Evolutionary conservation across 176 grass and related monocot species (phyloP), one percentile per base, ranked within the genome.

Genomic region (Secale cereale): DNA sequence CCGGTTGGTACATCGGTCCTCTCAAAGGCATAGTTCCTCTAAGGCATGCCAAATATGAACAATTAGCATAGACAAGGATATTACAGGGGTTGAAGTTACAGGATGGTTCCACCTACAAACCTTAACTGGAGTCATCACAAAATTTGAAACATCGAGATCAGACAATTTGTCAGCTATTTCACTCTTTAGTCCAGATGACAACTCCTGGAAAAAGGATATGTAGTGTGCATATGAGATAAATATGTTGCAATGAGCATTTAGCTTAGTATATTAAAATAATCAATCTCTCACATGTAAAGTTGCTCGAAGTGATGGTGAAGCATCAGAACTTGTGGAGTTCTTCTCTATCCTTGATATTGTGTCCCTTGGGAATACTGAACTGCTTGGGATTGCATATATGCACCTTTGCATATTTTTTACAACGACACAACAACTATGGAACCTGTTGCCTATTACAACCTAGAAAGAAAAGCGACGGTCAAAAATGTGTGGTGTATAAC

Each of bases 1-100:
- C 91, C 94, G 66, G 29, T 90, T 70, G 88, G 90, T 81, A 99
- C 64, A 89, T 99, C 91, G 35, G 85, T 88, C 61, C 94, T 88
- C 76, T 99, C 97, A 88, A 99, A 99, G 50, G 94, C 97, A 91
- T 99, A 99, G 80, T 91, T 99, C 65, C 97, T 90, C 97, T 99
- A 84, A 77, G 77, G 66, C 40, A 88, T 82, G n/a, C 25, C 29
- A 77, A 72, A 80, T 82, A 80, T 78, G 22, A 82, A 56, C 45
- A 7, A 33, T 84, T 50, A 85, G 19, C 62, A 45, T 31, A 82
- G 10, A 19, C 46, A 39, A 71, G n/a, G 1, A 65, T 70, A 36
- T 78, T 17, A 85, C 20, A 36, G 74, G 22, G 26, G 4, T 39
- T 7, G 8, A 23, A 83, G 14, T 70, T 67, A 41, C 36, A 17